Percentiles rank a stretch among this genome's conserved stretches.
Conservation (phyloP, 2,329 filamentous ascomycete genomes). For the Claviceps monticola region DNA sequence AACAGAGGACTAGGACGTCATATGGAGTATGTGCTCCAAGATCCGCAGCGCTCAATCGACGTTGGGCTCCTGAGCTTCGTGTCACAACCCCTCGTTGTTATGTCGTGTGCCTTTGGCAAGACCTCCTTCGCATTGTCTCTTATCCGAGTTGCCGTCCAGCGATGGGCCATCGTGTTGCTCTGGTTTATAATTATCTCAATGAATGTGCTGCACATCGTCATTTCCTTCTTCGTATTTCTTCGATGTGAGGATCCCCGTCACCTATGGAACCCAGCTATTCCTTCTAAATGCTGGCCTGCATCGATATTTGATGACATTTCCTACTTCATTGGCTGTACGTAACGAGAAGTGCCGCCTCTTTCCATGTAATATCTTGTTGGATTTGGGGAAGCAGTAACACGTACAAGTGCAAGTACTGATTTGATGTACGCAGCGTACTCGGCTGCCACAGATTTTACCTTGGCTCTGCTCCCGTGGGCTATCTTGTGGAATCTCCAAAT, state of each 20-base stretch:
- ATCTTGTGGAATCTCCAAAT: conserved; percentile 6
- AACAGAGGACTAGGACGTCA: conserved; percentile 6
- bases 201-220: conserved; percentile 3
- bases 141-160: conserved; percentile 4
- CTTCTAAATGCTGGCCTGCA: conserved; percentile 2
- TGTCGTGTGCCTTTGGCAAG: conserved; percentile 7
- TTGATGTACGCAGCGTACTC: conserved; percentile 1
- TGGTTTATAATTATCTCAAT: conserved; percentile 6
- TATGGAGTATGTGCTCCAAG: conserved; percentile 1
- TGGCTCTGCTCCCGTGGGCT: conserved; percentile 5
- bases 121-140: conserved; percentile 5
- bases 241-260: conserved; percentile 5
- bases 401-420: not conserved
- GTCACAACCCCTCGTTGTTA: conserved; percentile 5
- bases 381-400: not conserved
- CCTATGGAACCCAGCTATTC: conserved; percentile 4
- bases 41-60: conserved; percentile 2
- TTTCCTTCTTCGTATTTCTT: conserved; percentile 4
- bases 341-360: not conserved
- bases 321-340: conserved; percentile 6
- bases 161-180: conserved; percentile 3
- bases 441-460: conserved; percentile 4
- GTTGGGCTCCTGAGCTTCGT: conserved; percentile 5
- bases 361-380: not conserved
- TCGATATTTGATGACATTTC: not conserved